Base-by-base conservation (phyloP, 805 yeast species). In the Huiozyma naganishii region DNA sequence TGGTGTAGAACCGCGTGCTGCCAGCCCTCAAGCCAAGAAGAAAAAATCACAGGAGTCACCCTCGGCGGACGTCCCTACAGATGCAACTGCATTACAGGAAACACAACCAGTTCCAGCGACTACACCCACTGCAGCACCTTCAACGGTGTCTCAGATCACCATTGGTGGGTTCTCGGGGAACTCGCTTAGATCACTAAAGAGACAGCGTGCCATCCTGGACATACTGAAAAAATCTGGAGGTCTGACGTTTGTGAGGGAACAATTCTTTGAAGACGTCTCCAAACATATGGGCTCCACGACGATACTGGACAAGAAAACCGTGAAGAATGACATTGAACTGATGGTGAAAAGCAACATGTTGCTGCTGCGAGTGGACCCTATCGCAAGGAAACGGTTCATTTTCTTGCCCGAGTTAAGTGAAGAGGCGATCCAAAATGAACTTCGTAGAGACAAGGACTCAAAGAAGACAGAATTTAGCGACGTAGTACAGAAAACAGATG, bases 281-380 rank as follows among this genome's bases (percentile, higher is more conserved):
- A 67, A 63, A 3, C 51, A 48, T 12, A 49, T 73, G 48, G 71
- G 70, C 0, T 66, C 73, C 10, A 59, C 58, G 1, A 65, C 64
- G 3, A 41, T 54, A 7, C 39, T 78, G 12, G 89, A 82, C 50
- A 69, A 74, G 32, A 71, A 70, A 42, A 82, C 89, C 0, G 52
- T 75, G 9, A 52, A 56, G 6, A 68, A 71, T 6, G 81, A 76
- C 48, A 62, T 74, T 0, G 48, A 51, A 1, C 41, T 53, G 32
- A 48, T 62, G 52, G 45, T 54, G 4, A 41, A 56, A 35, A 48
- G 49, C 38, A 45, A 48, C 6, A 59, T 56, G 45, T 32, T 61
- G n/a, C 35, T 42, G 2, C 42, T 54, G 6, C 41, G 46, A 29
- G 37, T 43, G 5, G 62, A 59, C 34, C 50, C 51, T 2, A 39